Conservation (phyloP, 257 asterid species). For the Nemophila menziesii region DNA sequence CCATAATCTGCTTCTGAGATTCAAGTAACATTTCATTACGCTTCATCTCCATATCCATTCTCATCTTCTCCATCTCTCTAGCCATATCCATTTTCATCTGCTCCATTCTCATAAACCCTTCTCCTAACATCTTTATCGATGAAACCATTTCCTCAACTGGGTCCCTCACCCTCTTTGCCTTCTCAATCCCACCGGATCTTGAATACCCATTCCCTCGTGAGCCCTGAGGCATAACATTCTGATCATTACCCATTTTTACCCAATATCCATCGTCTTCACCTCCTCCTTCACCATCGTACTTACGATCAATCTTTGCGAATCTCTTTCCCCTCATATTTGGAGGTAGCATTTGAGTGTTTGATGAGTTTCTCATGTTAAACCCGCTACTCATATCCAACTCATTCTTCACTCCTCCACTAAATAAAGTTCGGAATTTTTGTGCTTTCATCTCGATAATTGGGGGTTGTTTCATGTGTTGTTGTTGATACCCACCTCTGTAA, state of each 20-base stretch:
- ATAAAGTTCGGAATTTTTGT: constrained; percentile 20
- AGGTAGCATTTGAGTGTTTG: constrained; percentile 19
- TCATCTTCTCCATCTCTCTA: constrained; percentile 62
- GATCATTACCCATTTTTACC: constrained; percentile 13
- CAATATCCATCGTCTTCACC: constrained; percentile 22
- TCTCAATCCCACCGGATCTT: constrained; percentile 15
- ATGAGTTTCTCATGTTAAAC: constrained; percentile 7
- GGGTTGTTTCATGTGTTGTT: constrained; percentile 5
- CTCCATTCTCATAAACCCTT: constrained; percentile 79
- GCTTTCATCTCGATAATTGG: constrained; percentile 22
- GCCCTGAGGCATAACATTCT: constrained; percentile 11
- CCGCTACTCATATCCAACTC: constrained; percentile 14
- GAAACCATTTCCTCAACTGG: constrained; percentile 55
- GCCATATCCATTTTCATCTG: constrained; percentile 87
- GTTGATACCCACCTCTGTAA: constrained; percentile 16
- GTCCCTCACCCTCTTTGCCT: constrained; percentile 38
- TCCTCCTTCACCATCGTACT: constrained; percentile 8
- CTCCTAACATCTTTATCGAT: constrained; percentile 62
- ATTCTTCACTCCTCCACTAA: constrained; percentile 11
- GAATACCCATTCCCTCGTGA: constrained; percentile 24
- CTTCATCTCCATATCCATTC: constrained; percentile 94
- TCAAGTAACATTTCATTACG: constrained; percentile 67
- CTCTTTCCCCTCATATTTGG: constrained; percentile 24
- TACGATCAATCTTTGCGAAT: constrained; percentile 18
- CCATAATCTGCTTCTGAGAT: constrained; percentile 78